Evolutionary conservation across 805 yeast genomes (phyloP).

Genomic region (Candida sanyiensis): DNA sequence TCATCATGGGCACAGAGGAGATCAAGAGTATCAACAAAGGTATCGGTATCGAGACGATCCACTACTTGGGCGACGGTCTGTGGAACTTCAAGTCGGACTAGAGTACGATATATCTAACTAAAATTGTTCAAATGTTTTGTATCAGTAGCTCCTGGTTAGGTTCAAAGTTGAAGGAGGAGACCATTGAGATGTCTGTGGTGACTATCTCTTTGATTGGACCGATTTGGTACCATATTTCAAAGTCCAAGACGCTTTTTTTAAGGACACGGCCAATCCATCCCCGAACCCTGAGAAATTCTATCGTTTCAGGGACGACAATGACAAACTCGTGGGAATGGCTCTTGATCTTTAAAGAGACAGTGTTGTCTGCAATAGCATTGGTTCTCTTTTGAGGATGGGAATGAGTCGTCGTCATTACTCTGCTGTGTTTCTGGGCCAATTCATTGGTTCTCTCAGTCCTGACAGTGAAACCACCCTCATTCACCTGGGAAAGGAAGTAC

Average conservation of each 20-base stretch:
- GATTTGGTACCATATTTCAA: constrained; percentile 23
- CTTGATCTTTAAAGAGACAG: constrained; percentile 7
- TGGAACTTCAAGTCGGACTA: constrained; percentile 58
- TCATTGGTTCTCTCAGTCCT: constrained; percentile 36
- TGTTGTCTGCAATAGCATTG: background rate
- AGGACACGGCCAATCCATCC: constrained; percentile 27
- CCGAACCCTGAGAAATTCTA: constrained; percentile 32
- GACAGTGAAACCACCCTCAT: constrained; percentile 24
- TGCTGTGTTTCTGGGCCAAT: constrained; percentile 35
- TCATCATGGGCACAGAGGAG: constrained; percentile 84
- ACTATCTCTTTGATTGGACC: constrained; percentile 20
- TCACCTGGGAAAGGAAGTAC: constrained; percentile 51
- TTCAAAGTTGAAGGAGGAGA: constrained; percentile 21
- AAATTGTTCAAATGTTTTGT: background rate
- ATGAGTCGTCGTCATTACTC: constrained; percentile 3
- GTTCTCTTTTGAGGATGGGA: background rate
- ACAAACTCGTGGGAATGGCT: background rate
- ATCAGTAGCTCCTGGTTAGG: constrained; percentile 15
- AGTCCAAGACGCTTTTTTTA: constrained; percentile 19
- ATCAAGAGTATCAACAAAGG: constrained; percentile 81
- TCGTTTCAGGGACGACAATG: constrained; percentile 23
- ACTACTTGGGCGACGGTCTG: constrained; percentile 84
- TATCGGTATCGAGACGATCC: constrained; percentile 79
- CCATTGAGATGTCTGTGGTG: constrained; percentile 21
- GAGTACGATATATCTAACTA: background rate